Conservation (phyloP, 2,329 filamentous ascomycete species). For the Eurotiales sp. region DNA sequence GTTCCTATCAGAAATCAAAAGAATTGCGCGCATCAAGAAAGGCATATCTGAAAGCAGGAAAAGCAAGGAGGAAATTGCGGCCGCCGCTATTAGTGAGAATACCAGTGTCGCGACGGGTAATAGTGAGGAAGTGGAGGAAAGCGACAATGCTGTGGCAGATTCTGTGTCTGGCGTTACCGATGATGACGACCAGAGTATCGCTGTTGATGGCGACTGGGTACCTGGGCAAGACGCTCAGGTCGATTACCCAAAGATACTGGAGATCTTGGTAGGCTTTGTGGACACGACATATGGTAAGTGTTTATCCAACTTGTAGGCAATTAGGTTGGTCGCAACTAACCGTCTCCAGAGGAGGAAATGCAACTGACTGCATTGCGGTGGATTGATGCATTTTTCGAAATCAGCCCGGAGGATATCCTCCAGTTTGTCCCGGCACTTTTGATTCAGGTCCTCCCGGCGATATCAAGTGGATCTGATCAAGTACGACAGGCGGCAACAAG, state of each 20-base stretch:
- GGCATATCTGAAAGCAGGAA: conserved; percentile 84
- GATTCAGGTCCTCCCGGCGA: conserved; percentile 85
- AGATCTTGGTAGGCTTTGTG: conserved; percentile 85
- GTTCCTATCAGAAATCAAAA: conserved; percentile 89
- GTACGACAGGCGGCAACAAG: conserved; percentile 83
- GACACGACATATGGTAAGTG: conserved; percentile 69
- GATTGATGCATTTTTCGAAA: conserved; percentile 96
- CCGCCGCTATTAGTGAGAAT: conserved; percentile 65
- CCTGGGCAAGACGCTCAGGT: conserved; percentile 96
- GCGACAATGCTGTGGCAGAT: conserved; percentile 55
- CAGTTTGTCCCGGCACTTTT: conserved; percentile 90
- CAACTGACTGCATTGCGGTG: conserved; percentile 86
- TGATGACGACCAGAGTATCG: conserved; percentile 50
- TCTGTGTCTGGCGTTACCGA: conserved; percentile 49
- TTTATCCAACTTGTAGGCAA: too few relatives aligned
- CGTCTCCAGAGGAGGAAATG: conserved; percentile 72
- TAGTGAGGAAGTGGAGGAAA: conserved; percentile 35
- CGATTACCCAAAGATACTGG: conserved; percentile 84
- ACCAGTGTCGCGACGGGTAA: conserved; percentile 55
- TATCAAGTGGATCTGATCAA: conserved; percentile 85
- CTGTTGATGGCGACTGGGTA: conserved; percentile 88
- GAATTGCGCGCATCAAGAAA: conserved; percentile 88
- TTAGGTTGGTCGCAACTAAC: conserved; percentile 21
- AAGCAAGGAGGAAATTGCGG: conserved; percentile 62
- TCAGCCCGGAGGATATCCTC: conserved; percentile 93